These are phyloP conservation scores for Tricholoma bakamatsutake DNA, from an alignment of 768 basidiomycete species.

Conservation along the genomic window DNA sequence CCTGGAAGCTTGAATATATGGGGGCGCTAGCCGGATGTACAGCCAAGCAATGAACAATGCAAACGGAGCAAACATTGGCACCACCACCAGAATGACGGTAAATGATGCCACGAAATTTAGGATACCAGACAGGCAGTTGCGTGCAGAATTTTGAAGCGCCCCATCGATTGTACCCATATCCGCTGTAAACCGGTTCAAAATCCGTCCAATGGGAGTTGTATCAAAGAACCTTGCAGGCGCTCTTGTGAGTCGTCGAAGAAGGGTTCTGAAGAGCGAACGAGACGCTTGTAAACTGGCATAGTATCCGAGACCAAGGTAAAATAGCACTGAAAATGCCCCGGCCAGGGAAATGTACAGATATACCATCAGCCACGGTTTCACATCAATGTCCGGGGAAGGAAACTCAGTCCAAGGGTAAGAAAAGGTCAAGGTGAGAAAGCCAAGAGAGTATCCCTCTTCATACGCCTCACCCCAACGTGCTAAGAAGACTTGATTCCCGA, in stretches of 20 bases:
- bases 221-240: slow-evolving; percentile 72
- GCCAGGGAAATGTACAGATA: slow-evolving; percentile 58
- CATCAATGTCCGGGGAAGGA: slow-evolving; percentile 54
- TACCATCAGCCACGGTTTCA: slow-evolving; percentile 60
- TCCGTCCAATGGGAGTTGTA: slow-evolving; percentile 67
- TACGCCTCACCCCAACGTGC: slow-evolving; percentile 70
- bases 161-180: slow-evolving; percentile 75
- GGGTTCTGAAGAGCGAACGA: slow-evolving; percentile 48
- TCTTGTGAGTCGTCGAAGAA: slow-evolving; percentile 49
- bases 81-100: slow-evolving; percentile 52
- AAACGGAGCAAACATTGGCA: slow-evolving; percentile 61
- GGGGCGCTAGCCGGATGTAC: slow-evolving; percentile 57
- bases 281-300: slow-evolving; percentile 66
- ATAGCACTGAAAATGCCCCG: slow-evolving; percentile 47
- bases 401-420: slow-evolving; percentile 41
- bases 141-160: slow-evolving; percentile 49
- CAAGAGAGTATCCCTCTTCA: slow-evolving; percentile 23
- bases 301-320: slow-evolving; percentile 58
- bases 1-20: slow-evolving; percentile 55
- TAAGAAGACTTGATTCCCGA: slow-evolving; percentile 61
- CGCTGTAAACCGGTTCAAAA: slow-evolving; percentile 74
- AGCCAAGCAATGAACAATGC: slow-evolving; percentile 65
- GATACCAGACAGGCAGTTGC: slow-evolving; percentile 48
- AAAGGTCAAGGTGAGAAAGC: slow-evolving; percentile 4
- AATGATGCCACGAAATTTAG: slow-evolving; percentile 62